Evolutionary conservation across 176 grass and related monocot species (phyloP), one percentile per base, ranked within the genome.

Genomic region (Coix lacrymajobi): DNA sequence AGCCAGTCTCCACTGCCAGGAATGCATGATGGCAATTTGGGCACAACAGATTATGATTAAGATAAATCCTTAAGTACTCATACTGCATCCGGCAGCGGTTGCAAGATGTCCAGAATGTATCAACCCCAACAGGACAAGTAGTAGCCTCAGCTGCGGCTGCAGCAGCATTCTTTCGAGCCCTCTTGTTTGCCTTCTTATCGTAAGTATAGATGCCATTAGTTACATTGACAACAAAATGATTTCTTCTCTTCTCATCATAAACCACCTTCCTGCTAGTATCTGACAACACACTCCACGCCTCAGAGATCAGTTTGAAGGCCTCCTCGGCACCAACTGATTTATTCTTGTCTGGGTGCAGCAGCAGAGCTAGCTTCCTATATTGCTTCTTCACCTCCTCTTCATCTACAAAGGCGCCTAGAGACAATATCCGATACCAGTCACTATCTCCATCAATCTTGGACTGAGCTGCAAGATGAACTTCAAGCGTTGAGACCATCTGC

Each of bases 71-170:
- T 22, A 95, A 83, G 81, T 97, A 97, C 75, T 97, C 95, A 36
- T 97, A 94, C 88, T 97, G 95, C 95, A 97, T 97, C 79, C 92
- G 83, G 62, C 95, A 97, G 65, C 68, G 81, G 78, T 88, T 92
- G 90, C 95, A 98, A 46, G 90, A 98, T 29, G 95, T 95, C 92
- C 95, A 98, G 65, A 98, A 98, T 16, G 95, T 98, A 62, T 93
- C 87, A 28, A 83, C 77, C 17, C 85, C 77, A 56, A 51, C 76
- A 71, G 81, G 76, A 69, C 56, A 75, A 79, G 91, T 26, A 48
- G 85, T 82, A 83, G 90, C 70, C 66, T 85, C 85, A 22, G 74
- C 82, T 67, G 85, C 39, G 3, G 78, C 77, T 3, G 78, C 66
- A 1, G 85, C 78, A 0, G 89, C 89, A 84, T 62, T 87, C 87